Percentiles rank a stretch among this genome's conserved stretches.
These are phyloP conservation scores for Stenocarpella maydis DNA, from an alignment of 2,329 filamentous ascomycete genomes.

Conservation along the genomic window DNA sequence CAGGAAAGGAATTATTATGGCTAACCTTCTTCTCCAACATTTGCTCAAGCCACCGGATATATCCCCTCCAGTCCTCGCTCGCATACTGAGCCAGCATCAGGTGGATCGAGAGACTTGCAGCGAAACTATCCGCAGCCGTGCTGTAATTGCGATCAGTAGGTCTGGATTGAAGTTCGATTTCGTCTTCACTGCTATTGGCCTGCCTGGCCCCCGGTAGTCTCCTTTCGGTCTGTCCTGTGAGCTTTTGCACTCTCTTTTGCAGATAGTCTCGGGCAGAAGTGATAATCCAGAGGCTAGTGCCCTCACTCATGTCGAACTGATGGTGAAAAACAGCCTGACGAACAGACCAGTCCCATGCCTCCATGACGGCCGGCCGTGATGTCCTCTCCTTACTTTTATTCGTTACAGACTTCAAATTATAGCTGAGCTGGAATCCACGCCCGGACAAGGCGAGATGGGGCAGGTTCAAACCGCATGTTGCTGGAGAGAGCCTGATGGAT, in stretches of 20 bases:
- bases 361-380: too few species aligned
- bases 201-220: slow-evolving; percentile 18
- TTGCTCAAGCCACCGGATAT: slow-evolving; percentile 50
- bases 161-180: neutral
- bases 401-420: too few species aligned
- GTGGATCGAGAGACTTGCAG: slow-evolving; percentile 47
- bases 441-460: too few species aligned
- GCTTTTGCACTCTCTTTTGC: neutral
- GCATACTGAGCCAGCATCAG: slow-evolving; percentile 51
- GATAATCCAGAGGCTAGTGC: slow-evolving; percentile 49
- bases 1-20: neutral
- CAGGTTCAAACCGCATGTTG: too few species aligned
- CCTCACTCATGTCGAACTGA: slow-evolving; percentile 2
- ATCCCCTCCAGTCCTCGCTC: slow-evolving; percentile 51
- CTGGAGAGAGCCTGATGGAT: too few species aligned
- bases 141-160: slow-evolving; percentile 35
- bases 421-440: too few species aligned
- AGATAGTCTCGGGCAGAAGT: slow-evolving; percentile 36
- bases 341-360: slow-evolving; percentile 14
- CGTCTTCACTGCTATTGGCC: neutral
- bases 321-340: slow-evolving; percentile 21
- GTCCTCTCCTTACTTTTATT: too few species aligned
- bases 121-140: slow-evolving; percentile 49
- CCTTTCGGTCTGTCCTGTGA: slow-evolving; percentile 33
- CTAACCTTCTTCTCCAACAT: slow-evolving; percentile 31